These are phyloP conservation scores for Aspergillus piperis DNA, from an alignment of 2,329 filamentous ascomycete species.

Conservation along the genomic window DNA sequence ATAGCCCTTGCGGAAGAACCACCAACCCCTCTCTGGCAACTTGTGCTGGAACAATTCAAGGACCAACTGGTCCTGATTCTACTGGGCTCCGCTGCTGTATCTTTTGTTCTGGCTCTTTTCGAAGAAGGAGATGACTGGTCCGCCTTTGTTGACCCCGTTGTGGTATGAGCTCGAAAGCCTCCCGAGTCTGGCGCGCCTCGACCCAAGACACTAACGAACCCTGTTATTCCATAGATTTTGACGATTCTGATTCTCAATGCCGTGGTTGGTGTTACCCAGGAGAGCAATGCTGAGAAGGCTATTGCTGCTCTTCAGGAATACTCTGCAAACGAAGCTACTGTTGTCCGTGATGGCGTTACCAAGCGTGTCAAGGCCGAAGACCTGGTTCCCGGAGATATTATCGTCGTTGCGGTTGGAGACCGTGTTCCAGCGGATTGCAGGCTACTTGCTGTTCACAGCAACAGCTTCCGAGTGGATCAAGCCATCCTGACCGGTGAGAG, in stretches of 20 bases:
- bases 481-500: constrained; percentile 97
- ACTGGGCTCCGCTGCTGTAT: constrained; percentile 86
- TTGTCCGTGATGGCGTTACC: constrained; percentile 79
- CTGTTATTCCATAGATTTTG: constrained; percentile 66
- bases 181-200: neutral
- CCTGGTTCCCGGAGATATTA: constrained; percentile 88
- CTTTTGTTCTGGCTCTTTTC: constrained; percentile 88
- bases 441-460: constrained; percentile 86
- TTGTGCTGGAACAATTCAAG: constrained; percentile 98
- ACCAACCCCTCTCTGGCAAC: constrained; percentile 91
- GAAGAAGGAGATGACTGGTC: constrained; percentile 94
- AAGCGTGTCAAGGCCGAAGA: constrained; percentile 92
- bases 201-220: constrained; percentile 21
- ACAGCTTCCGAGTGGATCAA: constrained; percentile 95
- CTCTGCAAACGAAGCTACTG: constrained; percentile 96
- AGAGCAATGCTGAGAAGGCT: constrained; percentile 97
- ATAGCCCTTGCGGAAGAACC: constrained; percentile 81
- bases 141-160: constrained; percentile 92
- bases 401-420: constrained; percentile 86
- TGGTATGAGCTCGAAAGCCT: constrained; percentile 63
- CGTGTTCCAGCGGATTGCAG: constrained; percentile 94
- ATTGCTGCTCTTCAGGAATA: constrained; percentile 98
- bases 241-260: constrained; percentile 97
- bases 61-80: constrained; percentile 97
- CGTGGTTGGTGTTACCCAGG: constrained; percentile 95